Percentiles rank a stretch among this genome's conserved stretches.
phyloP scores from a whole-genome alignment of 2,329 filamentous ascomycete genomes.

The Sporothrix phasma region DNA sequence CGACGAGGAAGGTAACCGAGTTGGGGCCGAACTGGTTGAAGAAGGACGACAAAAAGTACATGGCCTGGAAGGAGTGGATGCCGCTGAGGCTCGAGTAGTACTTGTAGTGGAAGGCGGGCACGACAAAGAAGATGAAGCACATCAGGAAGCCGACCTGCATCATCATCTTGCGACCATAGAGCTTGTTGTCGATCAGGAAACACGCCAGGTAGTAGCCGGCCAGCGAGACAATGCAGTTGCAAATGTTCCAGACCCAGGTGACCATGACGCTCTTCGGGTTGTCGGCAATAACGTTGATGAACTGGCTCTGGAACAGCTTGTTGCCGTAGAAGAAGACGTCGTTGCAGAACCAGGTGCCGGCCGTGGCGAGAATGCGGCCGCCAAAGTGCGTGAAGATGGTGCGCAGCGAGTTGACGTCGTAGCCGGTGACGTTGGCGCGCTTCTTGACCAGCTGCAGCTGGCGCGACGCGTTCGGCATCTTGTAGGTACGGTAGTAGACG shows the following conservation, averaged over 20 bases:
- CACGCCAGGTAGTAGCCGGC: slow-evolving; percentile 84
- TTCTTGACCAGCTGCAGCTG: slow-evolving; percentile 76
- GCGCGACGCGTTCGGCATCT: slow-evolving; percentile 82
- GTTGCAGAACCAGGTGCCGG: slow-evolving; percentile 88
- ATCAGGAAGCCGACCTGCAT: slow-evolving; percentile 88
- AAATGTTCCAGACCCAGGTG: slow-evolving; percentile 83
- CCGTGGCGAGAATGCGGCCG: slow-evolving; percentile 74
- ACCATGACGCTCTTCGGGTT: slow-evolving; percentile 57
- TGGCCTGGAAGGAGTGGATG: slow-evolving; percentile 86
- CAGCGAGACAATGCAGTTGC: slow-evolving; percentile 81
- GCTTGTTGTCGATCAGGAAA: slow-evolving; percentile 87
- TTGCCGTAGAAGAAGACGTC: slow-evolving; percentile 94
- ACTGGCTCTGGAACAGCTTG: slow-evolving; percentile 22
- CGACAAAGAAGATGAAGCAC: slow-evolving; percentile 86
- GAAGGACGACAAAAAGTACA: slow-evolving; percentile 97
- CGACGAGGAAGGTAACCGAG: slow-evolving; percentile 89
- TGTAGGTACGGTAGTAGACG: slow-evolving; percentile 89
- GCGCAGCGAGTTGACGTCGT: slow-evolving; percentile 75
- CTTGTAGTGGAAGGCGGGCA: slow-evolving; percentile 78
- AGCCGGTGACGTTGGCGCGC: slow-evolving; percentile 79
- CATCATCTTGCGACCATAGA: slow-evolving; percentile 95
- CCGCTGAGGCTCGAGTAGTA: slow-evolving; percentile 66
- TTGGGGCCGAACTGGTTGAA: slow-evolving; percentile 99
- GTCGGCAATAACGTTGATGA: slow-evolving; percentile 20
- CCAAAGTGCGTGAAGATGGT: slow-evolving; percentile 77